Percentiles rank a stretch among this genome's conserved stretches.
Conservation (phyloP, 179 eudicot genomes). For the Spinacia oleracea region DNA sequence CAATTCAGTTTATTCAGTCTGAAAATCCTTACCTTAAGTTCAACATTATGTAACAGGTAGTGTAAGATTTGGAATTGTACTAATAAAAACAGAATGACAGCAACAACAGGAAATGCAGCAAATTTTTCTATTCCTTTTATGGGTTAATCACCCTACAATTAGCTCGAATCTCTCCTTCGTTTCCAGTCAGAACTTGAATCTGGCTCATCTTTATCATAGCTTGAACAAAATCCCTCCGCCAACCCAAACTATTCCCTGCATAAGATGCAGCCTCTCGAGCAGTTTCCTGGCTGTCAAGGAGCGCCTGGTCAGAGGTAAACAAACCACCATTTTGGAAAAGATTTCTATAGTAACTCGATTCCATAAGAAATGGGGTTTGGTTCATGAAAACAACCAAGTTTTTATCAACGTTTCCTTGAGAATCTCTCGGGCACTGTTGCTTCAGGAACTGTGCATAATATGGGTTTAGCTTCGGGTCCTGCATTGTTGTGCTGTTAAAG, state of each 20-base stretch:
- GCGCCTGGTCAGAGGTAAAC: constrained; percentile 68
- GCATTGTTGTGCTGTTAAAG: constrained; percentile 38
- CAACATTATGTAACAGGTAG: background rate
- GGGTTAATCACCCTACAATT: constrained; percentile 63
- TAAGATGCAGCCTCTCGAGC: constrained; percentile 39
- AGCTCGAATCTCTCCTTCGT: constrained; percentile 53
- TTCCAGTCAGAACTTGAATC: constrained; percentile 53
- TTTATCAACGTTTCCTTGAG: constrained; percentile 28
- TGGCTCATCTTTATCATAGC: constrained; percentile 79
- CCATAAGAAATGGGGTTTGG: constrained; percentile 49
- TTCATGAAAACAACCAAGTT: constrained; percentile 57
- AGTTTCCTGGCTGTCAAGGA: constrained; percentile 33
- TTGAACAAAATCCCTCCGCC: constrained; percentile 51
- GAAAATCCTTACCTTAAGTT: background rate
- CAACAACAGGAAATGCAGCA: background rate
- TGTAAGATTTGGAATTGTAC: background rate
- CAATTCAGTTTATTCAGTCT: background rate
- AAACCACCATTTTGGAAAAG: constrained; percentile 50
- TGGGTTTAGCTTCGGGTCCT: constrained; percentile 53
- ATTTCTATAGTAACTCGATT: constrained; percentile 48
- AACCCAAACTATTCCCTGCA: constrained; percentile 35
- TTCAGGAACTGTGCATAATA: constrained; percentile 46
- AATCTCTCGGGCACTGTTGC: constrained; percentile 50
- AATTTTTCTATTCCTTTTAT: background rate
- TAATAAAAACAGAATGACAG: background rate